Percentiles rank a stretch among this genome's conserved stretches.
phyloP scores from a whole-genome alignment of 192 early-diverging fungal species.

The Podila verticillata region DNA sequence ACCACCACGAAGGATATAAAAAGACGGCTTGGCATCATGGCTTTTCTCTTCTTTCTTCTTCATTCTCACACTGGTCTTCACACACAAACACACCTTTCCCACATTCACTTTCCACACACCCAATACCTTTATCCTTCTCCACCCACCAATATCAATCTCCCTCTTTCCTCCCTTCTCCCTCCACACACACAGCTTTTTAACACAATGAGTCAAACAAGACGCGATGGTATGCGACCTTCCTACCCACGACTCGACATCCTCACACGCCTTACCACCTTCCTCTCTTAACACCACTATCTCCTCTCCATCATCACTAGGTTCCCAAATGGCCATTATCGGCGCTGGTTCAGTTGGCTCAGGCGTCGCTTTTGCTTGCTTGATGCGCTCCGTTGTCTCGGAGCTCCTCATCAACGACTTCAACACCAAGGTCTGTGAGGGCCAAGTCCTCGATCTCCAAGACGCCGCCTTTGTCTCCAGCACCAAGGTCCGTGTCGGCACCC shows the following conservation, averaged over 20 bases:
- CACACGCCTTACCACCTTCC: too few relatives aligned
- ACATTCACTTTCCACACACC: background rate
- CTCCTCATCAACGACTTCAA: constrained; percentile 79
- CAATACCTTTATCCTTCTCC: background rate
- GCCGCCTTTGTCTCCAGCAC: constrained; percentile 77
- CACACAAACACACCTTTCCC: background rate
- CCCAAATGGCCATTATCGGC: constrained; percentile 75
- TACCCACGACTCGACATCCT: background rate
- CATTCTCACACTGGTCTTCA: background rate
- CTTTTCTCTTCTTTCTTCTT: constrained; percentile 7
- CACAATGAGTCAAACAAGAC: background rate
- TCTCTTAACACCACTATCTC: background rate
- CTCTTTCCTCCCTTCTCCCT: too few relatives aligned
- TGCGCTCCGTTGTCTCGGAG: constrained; percentile 75
- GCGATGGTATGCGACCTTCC: background rate
- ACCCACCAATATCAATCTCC: too few relatives aligned
- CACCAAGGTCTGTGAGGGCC: constrained; percentile 71
- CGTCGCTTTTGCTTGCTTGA: constrained; percentile 75
- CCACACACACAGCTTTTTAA: background rate
- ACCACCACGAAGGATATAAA: too few relatives aligned
- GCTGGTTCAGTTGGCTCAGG: constrained; percentile 82
- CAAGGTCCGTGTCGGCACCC: constrained; percentile 64
- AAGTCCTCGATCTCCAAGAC: constrained; percentile 87
- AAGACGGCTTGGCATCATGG: background rate
- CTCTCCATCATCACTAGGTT: constrained; percentile 12